Evolutionary conservation across 768 basidiomycete genomes (phyloP).

Genomic region (Suillus occidentalis): DNA sequence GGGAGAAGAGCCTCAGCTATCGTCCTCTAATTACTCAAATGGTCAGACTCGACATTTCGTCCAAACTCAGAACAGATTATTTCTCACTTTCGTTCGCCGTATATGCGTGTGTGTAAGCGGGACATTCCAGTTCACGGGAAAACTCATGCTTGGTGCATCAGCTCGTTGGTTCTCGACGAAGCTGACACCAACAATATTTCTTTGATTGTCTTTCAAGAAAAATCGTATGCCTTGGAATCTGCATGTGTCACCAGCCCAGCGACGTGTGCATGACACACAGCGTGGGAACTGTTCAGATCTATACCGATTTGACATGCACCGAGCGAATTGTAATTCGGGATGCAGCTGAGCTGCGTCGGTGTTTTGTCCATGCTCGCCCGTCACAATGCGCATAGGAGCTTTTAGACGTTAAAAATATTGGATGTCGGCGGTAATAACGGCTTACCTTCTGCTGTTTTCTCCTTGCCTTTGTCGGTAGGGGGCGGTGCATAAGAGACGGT

Average conservation of each 20-base stretch:
- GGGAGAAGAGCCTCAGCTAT: conserved; percentile 71
- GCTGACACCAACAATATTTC: conserved; percentile 62
- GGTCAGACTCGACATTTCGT: conserved; percentile 13
- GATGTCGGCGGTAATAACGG: conserved; percentile 7
- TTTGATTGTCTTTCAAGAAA: conserved; percentile 62
- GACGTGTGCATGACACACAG: conserved; percentile 81
- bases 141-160: conserved; percentile 59
- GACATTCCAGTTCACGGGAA: conserved; percentile 68
- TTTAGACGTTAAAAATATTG: conserved; percentile 4
- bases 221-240: conserved; percentile 84
- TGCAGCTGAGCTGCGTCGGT: conserved; percentile 39
- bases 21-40: conserved; percentile 46
- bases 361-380: conserved; percentile 31
- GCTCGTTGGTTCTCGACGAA: conserved; percentile 66
- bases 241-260: conserved; percentile 87
- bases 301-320: conserved; percentile 85
- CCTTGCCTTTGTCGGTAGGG: conserved; percentile 44
- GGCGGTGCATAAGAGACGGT: conserved; percentile 42
- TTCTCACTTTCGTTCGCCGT: conserved; percentile 57
- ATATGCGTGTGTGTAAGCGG: conserved; percentile 50
- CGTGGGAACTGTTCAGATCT: conserved; percentile 71
- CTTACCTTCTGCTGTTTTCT: conserved; percentile 42
- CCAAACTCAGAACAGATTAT: conserved; percentile 2
- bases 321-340: conserved; percentile 73
- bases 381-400: conserved; percentile 32